Evolutionary conservation across 495 filamentous ascomycete species (phyloP), one percentile per base, ranked within the genome.

Genomic region (Tuber indicum): DNA sequence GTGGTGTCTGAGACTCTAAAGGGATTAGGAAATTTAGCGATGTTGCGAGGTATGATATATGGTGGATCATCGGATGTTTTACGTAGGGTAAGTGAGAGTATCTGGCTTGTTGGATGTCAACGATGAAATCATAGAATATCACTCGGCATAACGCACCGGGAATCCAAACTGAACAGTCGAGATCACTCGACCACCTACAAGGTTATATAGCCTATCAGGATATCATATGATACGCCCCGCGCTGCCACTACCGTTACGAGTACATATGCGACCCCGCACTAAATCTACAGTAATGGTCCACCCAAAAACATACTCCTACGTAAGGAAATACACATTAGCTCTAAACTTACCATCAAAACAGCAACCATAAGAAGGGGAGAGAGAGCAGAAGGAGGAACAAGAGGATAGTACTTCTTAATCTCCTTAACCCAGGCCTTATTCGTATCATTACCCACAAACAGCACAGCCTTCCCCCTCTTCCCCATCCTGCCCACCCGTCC

Each of bases 401-500:
- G 32, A 16, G 26, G 32, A 36, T 36, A 36, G 10, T 78, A 83
- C 77, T 76, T 80, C 72, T 80, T 82, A 36, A 84, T 78, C 84
- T 97, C 93, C 84, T 91, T 92, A 39, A 99, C 94, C 86, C 98
- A 97, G 41, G 89, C 90, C 46, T 91, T 91, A 75, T 96, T 87
- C 84, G 98, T 96, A 78, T 92, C 88, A 85, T 91, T 95, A 76
- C 94, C 96, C 17, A 97, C 93, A 70, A 99, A 85, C 62, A 98
- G 93, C 77, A 97, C 89, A 41, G 93, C 96, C 78, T 94, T 88
- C 62, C 96, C 96, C 83, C 96, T 88, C 81, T 93, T 89, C 3
- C 93, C 93, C 96, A 98, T 98, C 45, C 96, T 88, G 26, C 96
- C 96, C 0, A 94, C 92, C 79, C 96, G 87, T 72, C 96, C 96